Evolutionary conservation across 768 basidiomycete species (phyloP), one percentile per base, ranked within the genome.

Genomic region (Pulveroboletus sp.): DNA sequence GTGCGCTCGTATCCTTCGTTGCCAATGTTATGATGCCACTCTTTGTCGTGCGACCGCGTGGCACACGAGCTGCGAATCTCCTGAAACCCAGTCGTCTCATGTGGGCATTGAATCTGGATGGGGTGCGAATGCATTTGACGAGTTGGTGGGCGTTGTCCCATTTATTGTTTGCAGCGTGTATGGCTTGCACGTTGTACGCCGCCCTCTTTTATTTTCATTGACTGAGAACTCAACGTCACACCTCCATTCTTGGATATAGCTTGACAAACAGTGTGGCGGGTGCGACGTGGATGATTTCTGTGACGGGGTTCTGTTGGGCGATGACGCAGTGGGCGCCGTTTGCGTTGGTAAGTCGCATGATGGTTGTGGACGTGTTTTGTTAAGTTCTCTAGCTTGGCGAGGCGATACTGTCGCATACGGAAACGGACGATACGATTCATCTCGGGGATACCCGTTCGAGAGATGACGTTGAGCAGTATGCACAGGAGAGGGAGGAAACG

Each of bases 271-370:
- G 76, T 14, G 86, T 94, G 1, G 61, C 61, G 14, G 83, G 86
- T 0, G 86, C 91, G 16, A 92, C 87, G 1, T 47, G 84, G 12
- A 75, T 97, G 51, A 80, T 97, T 43, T 79, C 85, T 8, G 56
- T 88, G 12, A 85, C 85, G 7, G 95, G 95, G 0, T 86, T 97
- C 58, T 86, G 89, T n/a, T 97, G 89, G 90, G 92, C 93, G 6
- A 77, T 97, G 43, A 80, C 85, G 1, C 86, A 87, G 67, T 97
- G 94, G 95, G 92, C 85, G 4, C 94, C 94, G 3, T 95, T 91
- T 68, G 83, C 92, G 0, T 67, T 98, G 61, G 91, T 94, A 55
- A 40, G 82, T 70, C 16, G 24, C 24, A 10, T 12, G 1, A 7
- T 35, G 21, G 47, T 45, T 39, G 12, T 25, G 35, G 29, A 40